Evolutionary conservation across 164 flowering plant genomes (phyloP), one percentile per base, ranked within the genome.

Genomic region (Taxillus chinensis): DNA sequence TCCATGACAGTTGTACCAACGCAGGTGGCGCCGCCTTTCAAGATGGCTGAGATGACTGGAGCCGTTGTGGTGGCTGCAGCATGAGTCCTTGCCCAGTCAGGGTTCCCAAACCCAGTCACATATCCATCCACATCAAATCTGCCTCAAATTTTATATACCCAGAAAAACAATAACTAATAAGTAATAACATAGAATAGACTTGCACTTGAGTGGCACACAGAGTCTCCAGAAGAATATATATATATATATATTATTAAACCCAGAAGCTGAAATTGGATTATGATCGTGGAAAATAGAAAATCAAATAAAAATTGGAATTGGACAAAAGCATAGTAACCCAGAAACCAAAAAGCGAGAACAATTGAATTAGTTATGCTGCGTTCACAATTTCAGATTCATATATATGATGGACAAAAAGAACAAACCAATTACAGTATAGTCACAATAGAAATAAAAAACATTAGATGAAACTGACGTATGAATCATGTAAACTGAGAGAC

Each of bases 41-140:
- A 66, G 59, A 85, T 37, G 38, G 85, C 79, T 74, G 74, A 70
- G 61, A 88, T 90, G 8, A 82, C 74, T 7, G 89, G 87, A 55
- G 98, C 89, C 10, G 98, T 86, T 1, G 79, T 67, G n/a, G 64
- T 67, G 7, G 98, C 87, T 60, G 79, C 78, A 1, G 77, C 41
- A 68, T 92, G 98, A 68, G 98, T 92, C 76, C 85, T 85, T 37
- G 81, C 82, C 98, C 98, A 90, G 55, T 92, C 92, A 10, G 96
- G 95, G 71, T 90, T 88, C 17, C 98, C 97, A 70, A 86, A 90
- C 11, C 96, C 96, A 69, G 92, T 82, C 45, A 90, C 89, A 67
- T 81, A 68, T 46, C 98, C 98, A 62, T 87, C 82, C 64, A 92
- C 74, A 74, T 92, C 96, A 78, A 85, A 90, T 80, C 97, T 90